Conservation (phyloP, 2,329 filamentous ascomycete genomes). For the Fusarium mangiferae region DNA sequence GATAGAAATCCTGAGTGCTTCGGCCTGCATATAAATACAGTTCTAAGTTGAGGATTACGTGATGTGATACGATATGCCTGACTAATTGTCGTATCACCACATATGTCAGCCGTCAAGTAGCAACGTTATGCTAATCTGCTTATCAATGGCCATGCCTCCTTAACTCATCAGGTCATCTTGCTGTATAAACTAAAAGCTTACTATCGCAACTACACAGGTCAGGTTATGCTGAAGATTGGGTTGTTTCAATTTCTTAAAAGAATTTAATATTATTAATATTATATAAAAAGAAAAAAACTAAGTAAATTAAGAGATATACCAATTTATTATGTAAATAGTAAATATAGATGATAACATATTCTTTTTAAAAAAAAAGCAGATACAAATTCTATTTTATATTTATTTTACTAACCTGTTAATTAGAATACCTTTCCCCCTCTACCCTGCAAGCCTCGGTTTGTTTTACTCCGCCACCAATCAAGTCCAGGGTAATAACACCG, state of each 20-base stretch:
- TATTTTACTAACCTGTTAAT: rapidly evolving
- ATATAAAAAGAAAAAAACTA: no score
- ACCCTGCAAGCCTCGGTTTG: background rate
- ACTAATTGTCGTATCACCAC: background rate
- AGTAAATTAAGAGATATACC: no score
- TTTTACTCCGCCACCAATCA: background rate
- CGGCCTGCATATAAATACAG: background rate
- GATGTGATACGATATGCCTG: background rate
- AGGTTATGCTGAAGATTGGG: no score
- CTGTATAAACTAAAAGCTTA: rapidly evolving
- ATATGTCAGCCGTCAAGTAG: background rate
- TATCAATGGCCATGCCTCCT: background rate
- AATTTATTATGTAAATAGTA: no score
- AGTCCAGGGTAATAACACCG: rapidly evolving
- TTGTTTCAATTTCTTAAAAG: no score
- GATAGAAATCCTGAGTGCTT: rapidly evolving
- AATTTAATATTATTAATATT: no score
- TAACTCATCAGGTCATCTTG: background rate
- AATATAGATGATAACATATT: no score
- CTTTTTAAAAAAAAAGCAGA: no score
- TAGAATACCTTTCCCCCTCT: background rate
- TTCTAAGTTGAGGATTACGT: background rate
- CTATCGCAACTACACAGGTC: rapidly evolving
- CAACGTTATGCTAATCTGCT: background rate
- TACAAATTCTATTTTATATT: rapidly evolving